Evolutionary conservation across 257 asterid genomes (phyloP).

Genomic region (Paulownia fortunei): DNA sequence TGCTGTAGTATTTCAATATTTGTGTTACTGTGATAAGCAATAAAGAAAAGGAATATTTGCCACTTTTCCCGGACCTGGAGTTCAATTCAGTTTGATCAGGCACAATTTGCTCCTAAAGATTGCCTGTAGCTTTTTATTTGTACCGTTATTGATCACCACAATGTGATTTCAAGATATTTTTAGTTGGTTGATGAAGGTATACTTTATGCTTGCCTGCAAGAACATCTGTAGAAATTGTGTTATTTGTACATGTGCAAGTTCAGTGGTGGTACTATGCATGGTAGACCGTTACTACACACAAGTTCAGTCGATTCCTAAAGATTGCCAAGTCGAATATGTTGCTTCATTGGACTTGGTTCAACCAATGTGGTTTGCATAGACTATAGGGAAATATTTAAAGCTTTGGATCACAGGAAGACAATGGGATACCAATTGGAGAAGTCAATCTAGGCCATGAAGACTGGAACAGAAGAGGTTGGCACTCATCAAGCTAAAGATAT

Average conservation of each 20-base stretch:
- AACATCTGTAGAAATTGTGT: not conserved
- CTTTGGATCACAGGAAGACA: not conserved
- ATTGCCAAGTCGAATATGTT: not conserved
- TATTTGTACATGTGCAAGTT: not conserved
- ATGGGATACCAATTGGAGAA: not conserved
- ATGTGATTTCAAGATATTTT: not conserved
- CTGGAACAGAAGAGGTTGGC: not conserved
- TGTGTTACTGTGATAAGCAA: not conserved
- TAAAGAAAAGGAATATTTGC: too few species aligned
- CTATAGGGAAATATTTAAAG: not conserved
- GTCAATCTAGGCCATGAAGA: not conserved
- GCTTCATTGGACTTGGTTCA: not conserved
- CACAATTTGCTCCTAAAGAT: not conserved
- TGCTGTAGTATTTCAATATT: not conserved
- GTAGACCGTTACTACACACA: not conserved
- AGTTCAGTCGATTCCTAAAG: not conserved
- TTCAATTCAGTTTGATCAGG: not conserved
- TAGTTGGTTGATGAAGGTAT: not conserved
- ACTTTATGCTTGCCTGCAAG: not conserved
- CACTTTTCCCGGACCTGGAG: not conserved
- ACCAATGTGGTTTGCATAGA: not conserved
- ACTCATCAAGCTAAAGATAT: not conserved
- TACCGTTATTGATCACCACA: not conserved
- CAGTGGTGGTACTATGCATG: not conserved
- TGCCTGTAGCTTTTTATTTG: not conserved